Base-by-base conservation (phyloP, 176 grass and related monocot species). In the Carex littledalei region DNA sequence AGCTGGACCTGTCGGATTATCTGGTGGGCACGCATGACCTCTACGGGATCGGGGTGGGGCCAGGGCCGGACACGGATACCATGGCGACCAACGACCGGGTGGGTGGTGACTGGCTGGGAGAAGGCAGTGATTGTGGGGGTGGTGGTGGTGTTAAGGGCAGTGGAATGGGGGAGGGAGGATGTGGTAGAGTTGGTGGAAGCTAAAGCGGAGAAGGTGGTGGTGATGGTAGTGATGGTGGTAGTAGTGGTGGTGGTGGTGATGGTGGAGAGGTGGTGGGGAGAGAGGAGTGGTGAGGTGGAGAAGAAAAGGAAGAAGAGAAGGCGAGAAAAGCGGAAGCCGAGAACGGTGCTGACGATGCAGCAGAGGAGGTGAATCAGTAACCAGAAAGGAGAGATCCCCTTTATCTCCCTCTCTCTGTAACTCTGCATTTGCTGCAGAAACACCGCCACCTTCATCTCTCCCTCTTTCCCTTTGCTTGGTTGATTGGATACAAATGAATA, bases 291-390 rank as follows among this genome's bases (percentile, higher is more conserved):
- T 13, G 95, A 47, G 5, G 95, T 75, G 22, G 92, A 94, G 90
- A 98, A 94, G 75, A 98, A 87, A 20, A 98, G 89, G 89, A 84
- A 98, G 26, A 98, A 90, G 80, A 94, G 88, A 62, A 98, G 95
- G 58, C 95, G 95, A 2, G 95, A 98, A 88, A 94, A 94, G 53
- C 93, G 93, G 88, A 98, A 98, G 21, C 95, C 93, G 16, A 98
- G 91, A 26, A 94, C 86, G 86, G 92, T 94, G 88, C 91, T 91
- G 6, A 89, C 90, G 22, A 85, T 80, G 85, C 95, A 98, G 89
- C 94, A 98, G 53, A 98, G 80, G 35, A 91, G 87, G 69, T 98
- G 95, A 58, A 98, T 89, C 13, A 98, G 64, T 13, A 98, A 78
- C 95, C 92, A 94, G 39, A 92, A 79, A 0, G 85, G 34, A 0